Evolutionary conservation across 2,329 filamentous ascomycete genomes (phyloP).

Genomic region (Colletotrichum sp.): DNA sequence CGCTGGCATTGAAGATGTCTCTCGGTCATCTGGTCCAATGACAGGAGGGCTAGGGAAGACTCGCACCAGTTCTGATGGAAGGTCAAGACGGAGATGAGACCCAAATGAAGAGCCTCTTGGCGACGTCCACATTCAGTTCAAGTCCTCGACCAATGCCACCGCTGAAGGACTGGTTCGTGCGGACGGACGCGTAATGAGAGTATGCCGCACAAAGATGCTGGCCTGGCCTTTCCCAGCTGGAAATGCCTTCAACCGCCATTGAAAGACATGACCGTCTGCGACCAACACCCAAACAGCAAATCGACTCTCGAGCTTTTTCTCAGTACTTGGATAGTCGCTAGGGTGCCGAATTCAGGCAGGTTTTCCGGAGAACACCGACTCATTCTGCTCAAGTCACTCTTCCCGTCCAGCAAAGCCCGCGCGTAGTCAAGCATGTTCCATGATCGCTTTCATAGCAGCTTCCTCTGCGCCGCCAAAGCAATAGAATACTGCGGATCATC

Average conservation of each 20-base stretch:
- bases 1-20: not conserved
- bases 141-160: conserved; percentile 60
- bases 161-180: conserved; percentile 65
- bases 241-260: not conserved
- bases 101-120: not conserved
- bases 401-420: not conserved
- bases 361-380: not conserved
- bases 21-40: not conserved
- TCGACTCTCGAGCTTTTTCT: not conserved
- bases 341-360: not conserved
- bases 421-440: not conserved
- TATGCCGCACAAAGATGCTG: not conserved
- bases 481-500: not conserved
- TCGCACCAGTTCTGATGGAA: not conserved
- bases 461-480: not conserved
- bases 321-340: not conserved
- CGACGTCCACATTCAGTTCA: conserved; percentile 82
- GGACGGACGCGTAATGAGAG: conserved; percentile 80
- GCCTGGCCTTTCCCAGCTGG: not conserved
- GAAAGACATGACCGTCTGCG: not conserved
- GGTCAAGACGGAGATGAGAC: not conserved
- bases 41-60: not conserved
- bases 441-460: not conserved
- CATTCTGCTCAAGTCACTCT: fast-evolving
- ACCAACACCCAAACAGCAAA: not conserved